These are phyloP conservation scores for Musa acuminata DNA, from an alignment of 176 grass and related monocot species.

Conservation along the genomic window DNA sequence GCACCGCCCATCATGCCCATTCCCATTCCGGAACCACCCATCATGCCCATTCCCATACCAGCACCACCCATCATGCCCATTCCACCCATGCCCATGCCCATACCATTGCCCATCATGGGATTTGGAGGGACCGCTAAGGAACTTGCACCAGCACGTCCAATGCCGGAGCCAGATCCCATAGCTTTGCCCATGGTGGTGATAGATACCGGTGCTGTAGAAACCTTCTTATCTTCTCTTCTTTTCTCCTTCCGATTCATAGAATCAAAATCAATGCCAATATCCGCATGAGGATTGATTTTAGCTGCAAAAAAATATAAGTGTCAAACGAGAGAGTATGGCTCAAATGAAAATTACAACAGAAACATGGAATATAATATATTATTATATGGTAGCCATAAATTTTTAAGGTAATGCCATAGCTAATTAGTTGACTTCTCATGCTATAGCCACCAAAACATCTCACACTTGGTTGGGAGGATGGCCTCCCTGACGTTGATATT, in stretches of 20 bases:
- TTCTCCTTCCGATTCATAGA: constrained; percentile 97
- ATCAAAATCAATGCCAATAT: constrained; percentile 96
- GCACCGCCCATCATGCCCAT: neutral
- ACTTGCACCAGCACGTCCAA: constrained; percentile 46
- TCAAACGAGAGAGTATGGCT: constrained; percentile 21
- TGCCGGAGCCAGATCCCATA: constrained; percentile 83
- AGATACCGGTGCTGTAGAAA: constrained; percentile 47
- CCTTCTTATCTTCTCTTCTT: constrained; percentile 70
- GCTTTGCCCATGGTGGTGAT: constrained; percentile 96
- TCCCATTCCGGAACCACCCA: neutral
- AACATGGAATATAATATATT: neutral
- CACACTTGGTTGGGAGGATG: no score
- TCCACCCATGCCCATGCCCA: no score
- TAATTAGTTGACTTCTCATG: no score
- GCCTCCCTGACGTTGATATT: no score
- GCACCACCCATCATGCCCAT: constrained; percentile 39
- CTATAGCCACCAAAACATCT: no score
- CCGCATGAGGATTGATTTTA: constrained; percentile 87
- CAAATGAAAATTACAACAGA: neutral
- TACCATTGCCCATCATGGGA: constrained; percentile 34
- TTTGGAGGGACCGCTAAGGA: constrained; percentile 44
- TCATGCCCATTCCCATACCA: neutral
- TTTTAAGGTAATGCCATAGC: no score
- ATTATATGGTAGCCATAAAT: neutral
- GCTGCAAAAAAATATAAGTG: constrained; percentile 38